phyloP scores from a whole-genome alignment of 2,329 filamentous ascomycete species.

The Chaetomiaceae sp. region DNA sequence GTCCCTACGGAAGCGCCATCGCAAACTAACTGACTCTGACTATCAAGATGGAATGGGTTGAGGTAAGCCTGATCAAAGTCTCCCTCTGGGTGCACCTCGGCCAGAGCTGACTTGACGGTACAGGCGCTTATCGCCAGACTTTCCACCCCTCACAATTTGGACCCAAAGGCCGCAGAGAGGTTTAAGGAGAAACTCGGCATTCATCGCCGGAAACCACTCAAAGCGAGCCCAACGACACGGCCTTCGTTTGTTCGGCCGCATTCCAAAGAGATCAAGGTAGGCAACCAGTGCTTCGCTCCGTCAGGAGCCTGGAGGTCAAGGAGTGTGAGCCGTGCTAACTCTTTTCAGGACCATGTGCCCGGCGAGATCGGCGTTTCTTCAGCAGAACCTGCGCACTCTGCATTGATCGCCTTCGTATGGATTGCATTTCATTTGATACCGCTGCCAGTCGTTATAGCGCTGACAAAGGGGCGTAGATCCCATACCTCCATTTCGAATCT shows the following conservation, averaged over 20 bases:
- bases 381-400: neutral
- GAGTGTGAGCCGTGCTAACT: too few species aligned
- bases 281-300: neutral
- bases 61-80: neutral
- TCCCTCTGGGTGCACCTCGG: neutral
- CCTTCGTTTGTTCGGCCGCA: neutral
- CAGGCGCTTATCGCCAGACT: neutral
- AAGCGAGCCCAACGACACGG: too few species aligned
- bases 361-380: too few species aligned
- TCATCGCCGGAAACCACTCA: neutral
- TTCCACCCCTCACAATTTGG: neutral
- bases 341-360: neutral
- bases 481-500: neutral
- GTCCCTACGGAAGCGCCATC: neutral
- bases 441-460: neutral
- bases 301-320: too few species aligned
- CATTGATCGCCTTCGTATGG: neutral
- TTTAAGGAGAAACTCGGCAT: neutral
- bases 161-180: too few species aligned
- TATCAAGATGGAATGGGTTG: neutral
- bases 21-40: neutral
- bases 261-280: neutral
- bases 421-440: neutral
- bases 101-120: neutral
- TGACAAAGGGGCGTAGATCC: neutral